phyloP scores from a whole-genome alignment of 2,329 filamentous ascomycete species.

The Colletotrichum sp. region DNA sequence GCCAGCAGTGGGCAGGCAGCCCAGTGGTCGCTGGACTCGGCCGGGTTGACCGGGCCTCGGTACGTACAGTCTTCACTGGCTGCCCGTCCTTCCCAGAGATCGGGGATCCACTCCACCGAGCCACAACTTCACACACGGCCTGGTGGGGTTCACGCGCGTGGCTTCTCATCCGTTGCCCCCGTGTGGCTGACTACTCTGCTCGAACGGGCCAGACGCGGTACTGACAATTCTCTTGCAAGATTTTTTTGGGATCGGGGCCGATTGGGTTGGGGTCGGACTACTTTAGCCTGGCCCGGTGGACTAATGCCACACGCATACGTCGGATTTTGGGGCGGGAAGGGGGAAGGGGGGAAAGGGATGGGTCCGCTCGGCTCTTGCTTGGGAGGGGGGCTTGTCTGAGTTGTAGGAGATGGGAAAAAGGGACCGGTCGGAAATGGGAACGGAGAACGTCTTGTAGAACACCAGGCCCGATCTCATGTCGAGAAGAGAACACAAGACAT shows the following conservation, averaged over 20 bases:
- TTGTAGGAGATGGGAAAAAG: not conserved
- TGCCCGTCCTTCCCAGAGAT: not conserved
- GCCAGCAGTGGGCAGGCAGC: not conserved
- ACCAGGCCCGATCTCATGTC: not conserved
- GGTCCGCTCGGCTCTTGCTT: not conserved
- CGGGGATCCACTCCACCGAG: constrained; percentile 7
- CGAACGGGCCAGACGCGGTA: not conserved
- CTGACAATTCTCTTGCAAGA: not conserved
- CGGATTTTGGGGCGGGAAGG: not conserved
- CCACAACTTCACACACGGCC: constrained; percentile 9
- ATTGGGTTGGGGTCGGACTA: not conserved
- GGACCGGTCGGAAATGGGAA: not conserved
- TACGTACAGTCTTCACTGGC: constrained; percentile 11
- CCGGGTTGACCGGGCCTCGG: constrained; percentile 8
- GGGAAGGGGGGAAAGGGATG: not conserved
- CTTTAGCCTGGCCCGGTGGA: not conserved
- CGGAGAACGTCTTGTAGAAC: not conserved
- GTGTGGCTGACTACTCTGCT: not conserved
- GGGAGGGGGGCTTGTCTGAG: not conserved
- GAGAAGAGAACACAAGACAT: not conserved
- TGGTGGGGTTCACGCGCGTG: not conserved
- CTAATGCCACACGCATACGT: not conserved
- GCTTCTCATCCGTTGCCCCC: not conserved
- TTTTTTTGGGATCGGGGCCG: not conserved
- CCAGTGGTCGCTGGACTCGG: constrained; percentile 1